Percentiles rank a stretch among this genome's conserved stretches.
These are phyloP conservation scores for Phytopythium boreale DNA, from an alignment of 352 stramenopile species.

Conservation along the genomic window DNA sequence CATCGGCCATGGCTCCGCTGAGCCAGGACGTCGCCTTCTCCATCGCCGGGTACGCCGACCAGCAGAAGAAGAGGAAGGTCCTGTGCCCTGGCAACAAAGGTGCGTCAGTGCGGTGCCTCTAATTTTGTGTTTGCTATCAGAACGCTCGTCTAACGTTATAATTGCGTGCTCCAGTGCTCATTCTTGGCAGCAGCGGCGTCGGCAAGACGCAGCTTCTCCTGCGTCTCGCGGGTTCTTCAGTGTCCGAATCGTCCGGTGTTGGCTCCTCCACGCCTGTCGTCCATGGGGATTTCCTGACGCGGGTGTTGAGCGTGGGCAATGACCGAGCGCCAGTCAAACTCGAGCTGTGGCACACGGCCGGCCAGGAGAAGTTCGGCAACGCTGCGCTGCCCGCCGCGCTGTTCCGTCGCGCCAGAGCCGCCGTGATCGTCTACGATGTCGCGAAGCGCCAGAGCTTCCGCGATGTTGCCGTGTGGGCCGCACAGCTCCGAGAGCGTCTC, in stretches of 20 bases:
- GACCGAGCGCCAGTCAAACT: slow-evolving; percentile 34
- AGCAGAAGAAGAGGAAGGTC: slow-evolving; percentile 31
- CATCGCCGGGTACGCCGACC: slow-evolving; percentile 45
- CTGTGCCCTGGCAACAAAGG: slow-evolving; percentile 44
- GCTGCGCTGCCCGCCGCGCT: slow-evolving; percentile 32
- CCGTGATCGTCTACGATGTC: slow-evolving; percentile 45
- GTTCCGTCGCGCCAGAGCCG: slow-evolving; percentile 38
- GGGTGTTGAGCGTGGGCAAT: slow-evolving; percentile 23
- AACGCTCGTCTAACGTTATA: not conserved
- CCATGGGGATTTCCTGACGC: slow-evolving; percentile 29
- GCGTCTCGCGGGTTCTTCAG: slow-evolving; percentile 13
- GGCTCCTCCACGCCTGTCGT: not conserved
- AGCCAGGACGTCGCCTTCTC: slow-evolving; percentile 27
- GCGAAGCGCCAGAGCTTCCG: slow-evolving; percentile 31
- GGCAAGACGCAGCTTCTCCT: slow-evolving; percentile 44
- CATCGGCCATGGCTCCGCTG: not conserved
- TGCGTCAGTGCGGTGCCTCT: slow-evolving; percentile 7
- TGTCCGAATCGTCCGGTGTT: not conserved
- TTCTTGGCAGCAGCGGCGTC: slow-evolving; percentile 35
- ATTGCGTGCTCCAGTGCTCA: slow-evolving; percentile 26
- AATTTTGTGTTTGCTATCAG: not conserved
- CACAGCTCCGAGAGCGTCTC: slow-evolving; percentile 18
- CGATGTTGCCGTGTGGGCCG: slow-evolving; percentile 26
- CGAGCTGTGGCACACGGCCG: slow-evolving; percentile 52
- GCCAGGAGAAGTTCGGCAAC: slow-evolving; percentile 40